Evolutionary conservation across 495 filamentous ascomycete genomes (phyloP), one percentile per base, ranked within the genome.

Genomic region (Aspergillus steynii): DNA sequence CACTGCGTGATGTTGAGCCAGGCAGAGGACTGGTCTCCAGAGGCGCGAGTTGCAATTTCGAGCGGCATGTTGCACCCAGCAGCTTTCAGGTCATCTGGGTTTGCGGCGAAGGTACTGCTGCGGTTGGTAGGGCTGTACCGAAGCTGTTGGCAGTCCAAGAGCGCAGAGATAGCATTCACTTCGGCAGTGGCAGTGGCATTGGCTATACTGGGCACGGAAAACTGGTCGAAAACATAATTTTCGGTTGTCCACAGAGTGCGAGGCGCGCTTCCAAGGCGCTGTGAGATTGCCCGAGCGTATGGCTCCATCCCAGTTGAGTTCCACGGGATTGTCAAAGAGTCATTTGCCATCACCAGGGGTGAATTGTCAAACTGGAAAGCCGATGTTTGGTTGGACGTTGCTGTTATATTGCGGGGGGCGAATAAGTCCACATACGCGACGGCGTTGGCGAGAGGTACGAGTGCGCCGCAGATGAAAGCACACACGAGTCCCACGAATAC

Each of bases 391-490:
- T 7, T 29, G 51, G 26, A 53, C 9, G 51, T 53, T 26, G 29
- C 51, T 7, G 51, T 9, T 27, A 32, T 27, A 10, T 27, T 31
- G 25, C 28, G 15, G 28, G 51, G 27, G 25, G 51, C 20, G 51
- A 53, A 53, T 7, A 53, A 26, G 51, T 53, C 51, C 25, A 53
- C 51, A 20, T 53, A 53, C 5, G 51, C 26, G 20, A 53, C 0
- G 25, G 51, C 10, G 51, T 53, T 53, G 8, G 51, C 51, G 28
- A 53, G 26, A 53, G 51, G 51, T 26, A 53, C 51, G 6, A 53
- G 51, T 27, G 51, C 51, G 10, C 51, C 51, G 26, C 51, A 53
- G 20, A 53, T 53, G 26, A 53, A 53, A 27, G 51, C 51, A 9
- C 20, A 7, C 8, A 53, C 8, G 25, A 53, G 28, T 9, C 51